Evolutionary conservation across 2,329 filamentous ascomycete species (phyloP).

Genomic region (Pseudogymnoascus sp.): DNA sequence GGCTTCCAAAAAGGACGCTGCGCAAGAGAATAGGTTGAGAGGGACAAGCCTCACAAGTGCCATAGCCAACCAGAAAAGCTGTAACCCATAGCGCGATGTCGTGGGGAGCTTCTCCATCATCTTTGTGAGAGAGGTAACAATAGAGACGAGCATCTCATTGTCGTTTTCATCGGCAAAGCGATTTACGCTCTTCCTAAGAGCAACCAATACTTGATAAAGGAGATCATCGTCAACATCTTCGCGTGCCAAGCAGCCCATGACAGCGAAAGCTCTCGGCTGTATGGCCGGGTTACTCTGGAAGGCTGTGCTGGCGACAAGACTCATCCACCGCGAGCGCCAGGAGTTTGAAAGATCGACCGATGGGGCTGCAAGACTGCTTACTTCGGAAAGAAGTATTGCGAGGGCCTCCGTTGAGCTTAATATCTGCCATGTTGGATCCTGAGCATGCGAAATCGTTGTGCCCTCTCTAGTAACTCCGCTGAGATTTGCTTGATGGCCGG

Average conservation of each 20-base stretch:
- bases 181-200: constrained; percentile 56
- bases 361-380: constrained; percentile 55
- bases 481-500: constrained; percentile 49
- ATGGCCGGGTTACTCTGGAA: constrained; percentile 68
- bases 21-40: constrained; percentile 55
- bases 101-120: constrained; percentile 64
- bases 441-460: constrained; percentile 37
- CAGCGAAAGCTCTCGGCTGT: constrained; percentile 60
- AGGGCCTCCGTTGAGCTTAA: constrained; percentile 51
- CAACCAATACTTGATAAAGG: constrained; percentile 63
- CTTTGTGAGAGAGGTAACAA: constrained; percentile 59
- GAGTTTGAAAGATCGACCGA: constrained; percentile 58
- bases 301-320: constrained; percentile 61
- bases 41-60: constrained; percentile 59
- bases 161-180: constrained; percentile 57
- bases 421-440: constrained; percentile 33
- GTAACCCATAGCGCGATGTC: constrained; percentile 59
- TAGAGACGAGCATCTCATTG: constrained; percentile 61
- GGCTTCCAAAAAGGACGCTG: constrained; percentile 56
- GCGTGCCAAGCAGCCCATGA: constrained; percentile 64
- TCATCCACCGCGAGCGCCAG: constrained; percentile 68
- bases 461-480: constrained; percentile 37
- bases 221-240: constrained; percentile 66
- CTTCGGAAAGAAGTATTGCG: constrained; percentile 54
- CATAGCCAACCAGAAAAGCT: constrained; percentile 64